phyloP scores from a whole-genome alignment of 768 basidiomycete species.

The Holtermanniella nyarrowii region DNA sequence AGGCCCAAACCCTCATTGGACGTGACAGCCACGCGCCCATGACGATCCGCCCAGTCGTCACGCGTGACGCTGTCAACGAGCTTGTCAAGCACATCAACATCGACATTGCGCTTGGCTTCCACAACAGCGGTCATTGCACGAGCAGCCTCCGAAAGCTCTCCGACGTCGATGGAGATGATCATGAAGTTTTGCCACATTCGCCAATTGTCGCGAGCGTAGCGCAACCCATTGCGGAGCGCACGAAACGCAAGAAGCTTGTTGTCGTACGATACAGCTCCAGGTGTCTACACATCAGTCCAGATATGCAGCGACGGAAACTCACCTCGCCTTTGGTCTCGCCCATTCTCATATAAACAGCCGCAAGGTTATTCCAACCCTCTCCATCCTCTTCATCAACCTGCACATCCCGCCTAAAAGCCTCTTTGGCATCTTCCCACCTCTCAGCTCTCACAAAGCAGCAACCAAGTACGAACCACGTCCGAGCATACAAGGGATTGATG shows the following conservation, averaged over 20 bases:
- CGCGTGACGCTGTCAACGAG: constrained; percentile 78
- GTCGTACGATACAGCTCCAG: constrained; percentile 38
- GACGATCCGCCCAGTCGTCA: constrained; percentile 31
- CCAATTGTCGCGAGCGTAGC: constrained; percentile 80
- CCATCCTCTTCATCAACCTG: constrained; percentile 89
- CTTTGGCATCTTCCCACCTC: constrained; percentile 70
- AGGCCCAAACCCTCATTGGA: constrained; percentile 61
- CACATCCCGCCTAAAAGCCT: constrained; percentile 77
- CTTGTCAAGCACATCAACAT: constrained; percentile 77
- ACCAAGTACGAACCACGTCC: constrained; percentile 94
- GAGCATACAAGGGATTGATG: constrained; percentile 78
- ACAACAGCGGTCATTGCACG: constrained; percentile 73
- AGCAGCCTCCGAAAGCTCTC: constrained; percentile 77
- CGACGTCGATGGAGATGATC: constrained; percentile 84
- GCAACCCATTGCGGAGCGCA: constrained; percentile 81
- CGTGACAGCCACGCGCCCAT: constrained; percentile 39
- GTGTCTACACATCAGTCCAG: constrained; percentile 3
- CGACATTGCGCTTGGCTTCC: constrained; percentile 53
- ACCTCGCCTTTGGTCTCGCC: constrained; percentile 43
- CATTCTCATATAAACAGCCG: constrained; percentile 82
- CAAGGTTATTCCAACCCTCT: constrained; percentile 97
- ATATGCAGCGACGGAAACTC: constrained; percentile 4
- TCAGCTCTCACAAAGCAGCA: constrained; percentile 75
- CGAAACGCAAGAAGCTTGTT: constrained; percentile 82
- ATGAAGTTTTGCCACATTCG: constrained; percentile 98